These are phyloP conservation scores for Porphyrellus cyaneotinctus DNA, from an alignment of 768 basidiomycete genomes.

Conservation along the genomic window DNA sequence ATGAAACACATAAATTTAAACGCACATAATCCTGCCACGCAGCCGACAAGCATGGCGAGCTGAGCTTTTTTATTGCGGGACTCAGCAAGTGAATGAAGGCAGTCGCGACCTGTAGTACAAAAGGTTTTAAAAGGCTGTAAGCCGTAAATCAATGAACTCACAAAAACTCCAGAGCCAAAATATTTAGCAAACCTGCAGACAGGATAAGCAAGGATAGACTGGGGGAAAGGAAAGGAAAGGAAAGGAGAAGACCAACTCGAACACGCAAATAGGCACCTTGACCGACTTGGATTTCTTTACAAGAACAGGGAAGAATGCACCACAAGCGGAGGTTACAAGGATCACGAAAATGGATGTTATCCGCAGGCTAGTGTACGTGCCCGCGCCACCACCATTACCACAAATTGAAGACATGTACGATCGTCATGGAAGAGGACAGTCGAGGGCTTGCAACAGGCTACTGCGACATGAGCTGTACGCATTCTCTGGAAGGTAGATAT, in stretches of 20 bases:
- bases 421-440: background rate
- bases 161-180: slow-evolving; percentile 88
- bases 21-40: slow-evolving; percentile 76
- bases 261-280: slow-evolving; percentile 37
- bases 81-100: slow-evolving; percentile 82
- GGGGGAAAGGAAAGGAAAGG: background rate
- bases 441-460: background rate
- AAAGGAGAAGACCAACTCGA: slow-evolving; percentile 66
- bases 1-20: background rate
- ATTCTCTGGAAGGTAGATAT: no score
- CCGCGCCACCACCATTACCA: slow-evolving; percentile 48
- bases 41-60: slow-evolving; percentile 61
- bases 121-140: background rate
- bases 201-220: slow-evolving; percentile 1
- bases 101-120: slow-evolving; percentile 66
- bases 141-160: slow-evolving; percentile 33
- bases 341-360: slow-evolving; percentile 76
- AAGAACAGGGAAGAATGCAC: slow-evolving; percentile 71
- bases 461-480: background rate
- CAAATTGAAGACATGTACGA: slow-evolving; percentile 37
- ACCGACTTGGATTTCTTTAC: slow-evolving; percentile 49
- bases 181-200: slow-evolving; percentile 72
- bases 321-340: slow-evolving; percentile 51
- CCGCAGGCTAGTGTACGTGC: slow-evolving; percentile 49
- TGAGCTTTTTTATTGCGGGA: slow-evolving; percentile 69